Conservation (phyloP, 495 filamentous ascomycete species). For the Penicillium nucicola region DNA sequence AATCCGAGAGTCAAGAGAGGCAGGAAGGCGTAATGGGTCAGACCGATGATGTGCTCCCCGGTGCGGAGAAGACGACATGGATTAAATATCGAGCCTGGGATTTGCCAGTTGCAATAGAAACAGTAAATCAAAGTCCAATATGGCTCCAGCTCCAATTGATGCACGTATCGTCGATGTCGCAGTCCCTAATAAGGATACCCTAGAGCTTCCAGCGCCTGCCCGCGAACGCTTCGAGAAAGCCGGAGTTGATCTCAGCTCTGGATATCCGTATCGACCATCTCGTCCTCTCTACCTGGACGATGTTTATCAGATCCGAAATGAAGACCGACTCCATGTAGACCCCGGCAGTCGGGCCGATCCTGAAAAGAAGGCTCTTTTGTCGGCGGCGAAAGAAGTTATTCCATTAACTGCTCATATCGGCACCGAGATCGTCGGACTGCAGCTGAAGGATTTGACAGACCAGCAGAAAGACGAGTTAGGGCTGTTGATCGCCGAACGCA, state of each 20-base stretch:
- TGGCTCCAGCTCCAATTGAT: conserved; percentile 52
- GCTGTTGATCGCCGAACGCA: conserved; percentile 66
- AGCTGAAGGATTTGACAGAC: conserved; percentile 64
- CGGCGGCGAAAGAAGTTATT: conserved; percentile 63
- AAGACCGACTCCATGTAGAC: conserved; percentile 56
- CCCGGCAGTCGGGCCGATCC: conserved; percentile 64
- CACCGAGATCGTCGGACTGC: conserved; percentile 67
- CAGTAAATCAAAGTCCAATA: conserved; percentile 6
- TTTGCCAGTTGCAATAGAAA: no score
- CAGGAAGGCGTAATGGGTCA: conserved; percentile 14
- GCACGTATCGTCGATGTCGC: conserved; percentile 58
- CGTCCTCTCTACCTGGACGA: conserved; percentile 65
- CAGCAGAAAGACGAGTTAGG: conserved; percentile 71
- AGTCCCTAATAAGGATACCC: conserved; percentile 58
- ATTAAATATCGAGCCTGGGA: no score
- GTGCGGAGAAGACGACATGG: no score
- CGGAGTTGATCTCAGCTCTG: conserved; percentile 59
- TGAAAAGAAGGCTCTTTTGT: conserved; percentile 60
- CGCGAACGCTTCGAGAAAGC: conserved; percentile 58
- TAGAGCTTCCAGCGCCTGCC: conserved; percentile 52
- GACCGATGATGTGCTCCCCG: conserved; percentile 32
- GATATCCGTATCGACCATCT: conserved; percentile 65
- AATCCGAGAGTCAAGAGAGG: not conserved
- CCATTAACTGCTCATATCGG: conserved; percentile 66
- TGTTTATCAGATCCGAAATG: conserved; percentile 58